Base-by-base conservation (phyloP, 2,329 filamentous ascomycete genomes). In the Byssochlamys sp. region DNA sequence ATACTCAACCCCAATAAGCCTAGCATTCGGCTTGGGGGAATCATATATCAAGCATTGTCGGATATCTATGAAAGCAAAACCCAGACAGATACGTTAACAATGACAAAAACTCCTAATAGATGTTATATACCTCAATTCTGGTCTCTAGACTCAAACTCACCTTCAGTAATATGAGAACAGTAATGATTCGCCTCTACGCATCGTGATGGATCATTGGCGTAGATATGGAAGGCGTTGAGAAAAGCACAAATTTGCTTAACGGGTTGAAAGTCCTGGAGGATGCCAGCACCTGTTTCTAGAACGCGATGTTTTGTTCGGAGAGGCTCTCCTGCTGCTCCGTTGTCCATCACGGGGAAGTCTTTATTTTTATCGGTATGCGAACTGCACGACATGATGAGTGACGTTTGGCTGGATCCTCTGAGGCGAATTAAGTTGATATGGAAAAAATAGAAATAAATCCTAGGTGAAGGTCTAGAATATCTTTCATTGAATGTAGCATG, bases 11-110 rank as follows among this genome's bases (percentile, higher is more conserved):
- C 90, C 90, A 60, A 95, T 89, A 19, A 95, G 81, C 0, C 87
- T 82, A 0, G 89, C 89, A 27, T 83, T 81, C 6, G 82, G 78
- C 0, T 79, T 77, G 0, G 85, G 80, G 0, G 83, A 82, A 72
- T 95, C 90, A 75, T 94, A 95, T 60, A 95, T 81, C 29, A 95
- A 82, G 70, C 90, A 95, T 77, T 95, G 90, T 3, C 90, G 83
- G 57, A 95, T 80, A 61, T 94, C 89, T 77, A 69, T 59, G 3
- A 50, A 50, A 50, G 48, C 9, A 50, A 12, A 14, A 31, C 7
- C 29, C 29, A 31, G 19, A 19, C 19, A 19, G 19, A 31, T 31
- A n/a, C 29, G 29, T 31, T 31, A 31, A 10, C 19, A 31, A 31
- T 31, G 11, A 31, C 29, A 31, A 19, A 9, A 2, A 2, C 29